A percentile compares a stretch with the other conserved stretches of the same genome.
These are phyloP conservation scores for Fusarium verrucosum DNA, from an alignment of 2,329 filamentous ascomycete species.

Conservation along the genomic window DNA sequence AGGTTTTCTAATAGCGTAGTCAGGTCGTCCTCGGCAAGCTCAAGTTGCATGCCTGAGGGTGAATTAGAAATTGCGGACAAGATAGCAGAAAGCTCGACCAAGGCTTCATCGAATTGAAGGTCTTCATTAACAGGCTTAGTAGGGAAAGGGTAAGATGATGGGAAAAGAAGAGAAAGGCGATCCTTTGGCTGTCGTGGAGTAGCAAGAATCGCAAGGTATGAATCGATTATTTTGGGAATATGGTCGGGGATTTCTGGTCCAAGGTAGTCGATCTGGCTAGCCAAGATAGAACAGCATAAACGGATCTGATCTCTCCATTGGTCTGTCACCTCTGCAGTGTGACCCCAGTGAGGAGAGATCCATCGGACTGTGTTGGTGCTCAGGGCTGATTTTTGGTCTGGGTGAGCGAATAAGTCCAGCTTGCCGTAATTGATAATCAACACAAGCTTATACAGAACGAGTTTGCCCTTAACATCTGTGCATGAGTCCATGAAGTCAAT, in stretches of 20 bases:
- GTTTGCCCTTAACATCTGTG: constrained; percentile 84
- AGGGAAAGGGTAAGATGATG: constrained; percentile 88
- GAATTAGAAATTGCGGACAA: constrained; percentile 83
- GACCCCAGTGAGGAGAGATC: constrained; percentile 94
- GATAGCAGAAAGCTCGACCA: constrained; percentile 89
- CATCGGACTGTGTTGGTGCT: constrained; percentile 86
- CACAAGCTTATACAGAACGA: constrained; percentile 90
- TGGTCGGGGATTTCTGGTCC: constrained; percentile 87
- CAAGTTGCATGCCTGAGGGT: constrained; percentile 75
- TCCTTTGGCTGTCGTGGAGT: constrained; percentile 63
- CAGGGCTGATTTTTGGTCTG: constrained; percentile 77
- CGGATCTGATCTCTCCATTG: constrained; percentile 95
- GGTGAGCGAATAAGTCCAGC: constrained; percentile 81
- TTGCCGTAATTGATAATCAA: constrained; percentile 92
- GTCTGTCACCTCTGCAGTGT: constrained; percentile 74
- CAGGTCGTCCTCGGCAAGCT: constrained; percentile 78
- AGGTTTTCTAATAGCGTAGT: constrained; percentile 79
- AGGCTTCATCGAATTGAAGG: constrained; percentile 78
- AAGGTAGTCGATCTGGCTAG: constrained; percentile 82
- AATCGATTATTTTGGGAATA: constrained; percentile 89
- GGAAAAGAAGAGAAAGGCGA: constrained; percentile 87
- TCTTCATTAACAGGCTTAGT: constrained; percentile 71
- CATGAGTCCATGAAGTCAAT: constrained; percentile 96
- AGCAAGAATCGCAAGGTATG: constrained; percentile 79
- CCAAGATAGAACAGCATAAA: constrained; percentile 90